These are phyloP conservation scores for Strobilomyces echinocephalus DNA, from an alignment of 768 basidiomycete genomes.

Conservation along the genomic window DNA sequence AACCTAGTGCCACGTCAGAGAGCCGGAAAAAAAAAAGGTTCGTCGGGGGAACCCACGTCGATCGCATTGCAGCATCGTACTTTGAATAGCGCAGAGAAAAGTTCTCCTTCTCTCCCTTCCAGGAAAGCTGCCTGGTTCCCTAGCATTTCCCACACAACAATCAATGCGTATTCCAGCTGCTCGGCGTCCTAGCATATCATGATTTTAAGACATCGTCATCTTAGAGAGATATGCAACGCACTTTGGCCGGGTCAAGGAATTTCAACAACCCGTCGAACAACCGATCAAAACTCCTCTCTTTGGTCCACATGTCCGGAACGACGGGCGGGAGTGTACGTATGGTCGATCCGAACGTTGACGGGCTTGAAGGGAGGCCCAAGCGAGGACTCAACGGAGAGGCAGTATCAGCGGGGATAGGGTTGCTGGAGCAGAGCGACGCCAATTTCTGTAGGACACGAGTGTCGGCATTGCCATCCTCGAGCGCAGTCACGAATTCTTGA, in stretches of 20 bases:
- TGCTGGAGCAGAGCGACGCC: constrained; percentile 56
- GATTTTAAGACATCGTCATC: background rate
- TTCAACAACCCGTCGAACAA: constrained; percentile 62
- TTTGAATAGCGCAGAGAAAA: constrained; percentile 66
- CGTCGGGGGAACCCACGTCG: constrained; percentile 45
- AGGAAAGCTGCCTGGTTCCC: constrained; percentile 67
- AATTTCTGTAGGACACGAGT: constrained; percentile 59
- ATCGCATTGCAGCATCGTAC: constrained; percentile 69
- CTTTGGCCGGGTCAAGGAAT: constrained; percentile 61
- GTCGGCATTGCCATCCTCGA: constrained; percentile 52
- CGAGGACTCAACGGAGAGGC: constrained; percentile 54
- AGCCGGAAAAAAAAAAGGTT: background rate
- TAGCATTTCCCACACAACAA: constrained; percentile 79
- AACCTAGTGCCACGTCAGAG: constrained; percentile 43
- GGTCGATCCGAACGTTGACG: constrained; percentile 51
- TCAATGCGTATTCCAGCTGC: constrained; percentile 71
- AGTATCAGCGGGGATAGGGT: constrained; percentile 41
- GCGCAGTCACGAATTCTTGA: constrained; percentile 45
- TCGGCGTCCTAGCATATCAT: constrained; percentile 47
- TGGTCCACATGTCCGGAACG: constrained; percentile 65
- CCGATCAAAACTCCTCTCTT: constrained; percentile 63
- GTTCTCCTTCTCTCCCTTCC: constrained; percentile 74
- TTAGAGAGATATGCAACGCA: constrained; percentile 30
- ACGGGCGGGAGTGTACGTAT: constrained; percentile 36
- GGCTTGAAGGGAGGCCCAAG: constrained; percentile 47